Evolutionary conservation across 2,329 filamentous ascomycete species (phyloP), one percentile per base, ranked within the genome.

Genomic region (Stachybotrys chartarum): DNA sequence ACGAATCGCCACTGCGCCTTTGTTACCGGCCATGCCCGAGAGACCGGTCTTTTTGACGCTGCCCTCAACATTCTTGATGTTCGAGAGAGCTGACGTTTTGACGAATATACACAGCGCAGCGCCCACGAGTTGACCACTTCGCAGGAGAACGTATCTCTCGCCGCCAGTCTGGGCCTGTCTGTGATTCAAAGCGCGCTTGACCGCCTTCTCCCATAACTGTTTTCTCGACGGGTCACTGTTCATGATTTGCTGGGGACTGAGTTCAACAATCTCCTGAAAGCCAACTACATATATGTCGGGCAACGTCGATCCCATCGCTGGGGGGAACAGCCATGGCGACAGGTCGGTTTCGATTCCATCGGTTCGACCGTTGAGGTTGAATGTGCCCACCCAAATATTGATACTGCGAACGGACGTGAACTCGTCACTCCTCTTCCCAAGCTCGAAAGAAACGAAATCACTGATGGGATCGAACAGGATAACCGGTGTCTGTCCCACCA

Each of bases 221-320:
- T 93, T 90, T 54, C 90, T 83, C 3, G 86, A 84, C 1, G 94
- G 94, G 68, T 99, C 93, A 57, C 92, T 97, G 61, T 95, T 96
- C 91, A 99, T 97, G 66, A 99, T 97, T 66, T 99, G 94, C 69
- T 97, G 93, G 16, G 95, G 94, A 63, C 91, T 97, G 50, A 99
- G 77, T 66, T 96, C 90, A n/a, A 99, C 94, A 59, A 99, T 97
- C 71, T 99, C 94, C 68, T 99, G 94, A 64, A 99, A 97, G 0
- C 91, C 94, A 16, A 97, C 86, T 7, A 88, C 91, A 53, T 96
- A 85, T 44, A 99, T 89, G 56, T 93, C 89, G 6, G 94, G 92
- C 58, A 89, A 84, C 50, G 82, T 77, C 4, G 83, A 70, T 6
- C 83, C 79, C 10, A 79, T 53, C 1, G 66, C 60, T 5, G 80